phyloP scores from a whole-genome alignment of 345 rosid genomes.

The Arabis alpina region DNA sequence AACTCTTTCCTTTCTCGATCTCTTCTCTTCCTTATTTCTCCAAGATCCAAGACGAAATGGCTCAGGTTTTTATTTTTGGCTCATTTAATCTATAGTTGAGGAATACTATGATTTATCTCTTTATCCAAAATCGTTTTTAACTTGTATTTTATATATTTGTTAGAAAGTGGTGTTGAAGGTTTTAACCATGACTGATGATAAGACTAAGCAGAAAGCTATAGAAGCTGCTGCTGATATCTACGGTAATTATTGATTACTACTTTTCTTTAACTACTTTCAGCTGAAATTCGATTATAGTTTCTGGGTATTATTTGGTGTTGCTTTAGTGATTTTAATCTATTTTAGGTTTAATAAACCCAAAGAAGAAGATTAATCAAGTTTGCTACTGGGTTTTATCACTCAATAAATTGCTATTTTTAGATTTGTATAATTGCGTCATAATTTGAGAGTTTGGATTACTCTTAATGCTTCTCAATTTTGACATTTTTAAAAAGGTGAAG shows the following conservation, averaged over 20 bases:
- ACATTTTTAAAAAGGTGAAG: neutral
- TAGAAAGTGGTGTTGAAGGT: conserved; percentile 87
- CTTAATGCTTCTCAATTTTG: conserved; percentile 14
- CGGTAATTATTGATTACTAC: conserved; percentile 45
- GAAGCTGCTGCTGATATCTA: conserved; percentile 89
- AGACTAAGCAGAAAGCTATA: conserved; percentile 87
- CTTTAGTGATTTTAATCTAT: neutral
- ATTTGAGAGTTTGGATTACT: conserved; percentile 15
- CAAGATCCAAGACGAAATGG: conserved; percentile 49
- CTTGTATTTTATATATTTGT: neutral
- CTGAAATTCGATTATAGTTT: neutral
- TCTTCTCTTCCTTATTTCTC: conserved; percentile 23
- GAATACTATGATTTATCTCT: conserved; percentile 15
- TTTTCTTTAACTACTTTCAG: neutral
- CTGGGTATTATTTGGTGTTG: neutral
- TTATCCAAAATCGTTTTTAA: neutral
- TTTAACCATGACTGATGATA: conserved; percentile 90
- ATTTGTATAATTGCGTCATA: neutral
- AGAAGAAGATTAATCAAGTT: neutral
- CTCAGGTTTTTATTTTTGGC: conserved; percentile 55
- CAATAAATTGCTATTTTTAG: neutral
- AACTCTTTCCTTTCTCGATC: conserved; percentile 35
- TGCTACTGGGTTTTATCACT: neutral
- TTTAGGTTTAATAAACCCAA: neutral
- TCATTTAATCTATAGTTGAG: neutral